Evolutionary conservation across 2,329 filamentous ascomycete genomes (phyloP).

Genomic region (Penicillium polonicum): DNA sequence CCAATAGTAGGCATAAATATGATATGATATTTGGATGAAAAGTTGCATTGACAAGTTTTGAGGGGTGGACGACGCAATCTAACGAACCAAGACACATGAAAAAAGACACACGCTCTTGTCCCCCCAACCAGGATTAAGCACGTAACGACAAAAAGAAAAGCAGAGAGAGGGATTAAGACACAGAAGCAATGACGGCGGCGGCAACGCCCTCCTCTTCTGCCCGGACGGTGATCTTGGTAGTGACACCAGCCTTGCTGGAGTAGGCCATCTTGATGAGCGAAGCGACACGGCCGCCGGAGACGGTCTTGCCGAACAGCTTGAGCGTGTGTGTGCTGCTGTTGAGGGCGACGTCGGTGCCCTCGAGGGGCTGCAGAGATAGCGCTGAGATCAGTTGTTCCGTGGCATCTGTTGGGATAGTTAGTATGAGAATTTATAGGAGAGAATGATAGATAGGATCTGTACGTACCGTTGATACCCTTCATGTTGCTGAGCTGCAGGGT

Average conservation of each 20-base stretch:
- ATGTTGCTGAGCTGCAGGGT: constrained; percentile 83
- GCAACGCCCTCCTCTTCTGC: constrained; percentile 93
- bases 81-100: constrained; percentile 15
- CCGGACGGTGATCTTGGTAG: constrained; percentile 89
- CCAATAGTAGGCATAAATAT: background rate
- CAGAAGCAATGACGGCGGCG: constrained; percentile 75
- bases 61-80: constrained; percentile 14
- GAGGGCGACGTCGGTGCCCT: constrained; percentile 87
- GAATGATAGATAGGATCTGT: constrained; percentile 4
- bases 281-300: constrained; percentile 84
- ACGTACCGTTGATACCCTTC: constrained; percentile 88
- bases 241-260: constrained; percentile 87
- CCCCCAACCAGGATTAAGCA: constrained; percentile 15
- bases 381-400: constrained; percentile 85
- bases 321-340: constrained; percentile 89
- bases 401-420: constrained; percentile 62
- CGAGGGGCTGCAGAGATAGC: constrained; percentile 86
- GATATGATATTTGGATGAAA: constrained; percentile 12
- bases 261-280: constrained; percentile 89
- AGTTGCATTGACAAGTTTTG: constrained; percentile 15
- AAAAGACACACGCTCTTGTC: constrained; percentile 13
- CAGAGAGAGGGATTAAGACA: constrained; percentile 60
- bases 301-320: constrained; percentile 93
- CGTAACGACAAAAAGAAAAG: constrained; percentile 22
- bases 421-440: constrained; percentile 27